Conservation (phyloP, 2,329 filamentous ascomycete species). For the Colletotrichum euphorbiae region DNA sequence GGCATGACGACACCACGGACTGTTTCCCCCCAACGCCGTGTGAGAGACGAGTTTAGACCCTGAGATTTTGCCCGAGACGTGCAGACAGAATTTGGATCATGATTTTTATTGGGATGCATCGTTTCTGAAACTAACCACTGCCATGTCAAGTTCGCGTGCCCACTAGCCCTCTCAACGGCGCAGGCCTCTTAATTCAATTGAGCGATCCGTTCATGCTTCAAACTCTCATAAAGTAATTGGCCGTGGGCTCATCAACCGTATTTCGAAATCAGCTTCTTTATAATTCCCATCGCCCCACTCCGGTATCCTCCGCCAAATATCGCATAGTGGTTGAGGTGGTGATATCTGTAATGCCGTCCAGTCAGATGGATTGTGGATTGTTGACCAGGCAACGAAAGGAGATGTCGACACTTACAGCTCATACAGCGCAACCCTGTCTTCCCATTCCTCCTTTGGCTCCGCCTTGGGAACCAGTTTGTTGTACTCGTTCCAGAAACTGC, state of each 20-base stretch:
- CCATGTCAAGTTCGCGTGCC: neutral
- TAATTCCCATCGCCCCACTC: constrained; percentile 80
- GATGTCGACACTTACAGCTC: constrained; percentile 72
- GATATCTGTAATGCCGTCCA: constrained; percentile 68
- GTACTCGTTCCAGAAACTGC: constrained; percentile 81
- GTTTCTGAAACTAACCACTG: constrained; percentile 10
- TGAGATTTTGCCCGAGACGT: neutral
- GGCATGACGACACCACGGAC: constrained; percentile 31
- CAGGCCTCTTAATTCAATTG: constrained; percentile 22
- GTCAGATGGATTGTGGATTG: constrained; percentile 41
- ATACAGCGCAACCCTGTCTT: constrained; percentile 85
- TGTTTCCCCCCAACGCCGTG: neutral
- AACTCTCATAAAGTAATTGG: neutral
- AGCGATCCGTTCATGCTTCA: neutral
- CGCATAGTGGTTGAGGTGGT: constrained; percentile 89
- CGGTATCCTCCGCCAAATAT: constrained; percentile 87
- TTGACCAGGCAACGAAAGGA: constrained; percentile 7
- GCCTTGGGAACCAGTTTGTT: constrained; percentile 79
- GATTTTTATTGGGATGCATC: neutral
- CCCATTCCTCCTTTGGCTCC: constrained; percentile 84
- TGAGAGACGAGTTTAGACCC: neutral
- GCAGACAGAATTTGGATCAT: neutral
- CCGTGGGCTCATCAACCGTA: constrained; percentile 62
- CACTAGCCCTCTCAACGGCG: constrained; percentile 18
- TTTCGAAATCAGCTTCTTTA: constrained; percentile 78